Evolutionary conservation across 2,329 filamentous ascomycete species (phyloP).

Genomic region (Colletotrichum horii): DNA sequence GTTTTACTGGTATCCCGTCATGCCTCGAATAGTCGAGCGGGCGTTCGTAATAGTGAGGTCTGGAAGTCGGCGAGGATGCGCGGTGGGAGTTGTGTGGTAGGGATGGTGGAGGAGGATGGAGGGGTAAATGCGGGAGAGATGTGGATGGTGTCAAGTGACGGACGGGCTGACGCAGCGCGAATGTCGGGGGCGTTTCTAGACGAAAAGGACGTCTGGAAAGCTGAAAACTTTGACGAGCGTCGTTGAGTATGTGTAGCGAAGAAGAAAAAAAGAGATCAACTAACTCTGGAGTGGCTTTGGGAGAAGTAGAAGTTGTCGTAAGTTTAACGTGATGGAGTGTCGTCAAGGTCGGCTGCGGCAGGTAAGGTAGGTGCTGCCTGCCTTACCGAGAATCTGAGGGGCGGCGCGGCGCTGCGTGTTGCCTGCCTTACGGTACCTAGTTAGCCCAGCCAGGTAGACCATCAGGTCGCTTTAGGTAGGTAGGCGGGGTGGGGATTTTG

Average conservation of each 20-base stretch:
- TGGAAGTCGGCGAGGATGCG: background rate
- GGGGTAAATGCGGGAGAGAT: slow-evolving; percentile 20
- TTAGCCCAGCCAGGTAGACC: background rate
- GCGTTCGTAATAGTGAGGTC: background rate
- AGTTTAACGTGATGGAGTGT: background rate
- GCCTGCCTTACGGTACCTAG: background rate
- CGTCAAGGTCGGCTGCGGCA: too few relatives aligned
- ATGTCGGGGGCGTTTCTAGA: background rate
- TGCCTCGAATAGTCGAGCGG: slow-evolving; percentile 32
- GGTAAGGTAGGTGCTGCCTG: background rate
- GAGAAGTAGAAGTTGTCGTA: background rate
- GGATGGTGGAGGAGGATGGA: slow-evolving; percentile 15
- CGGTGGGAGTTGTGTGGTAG: background rate
- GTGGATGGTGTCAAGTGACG: slow-evolving; percentile 7
- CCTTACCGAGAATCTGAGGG: background rate
- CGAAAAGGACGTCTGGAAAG: background rate
- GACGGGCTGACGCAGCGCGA: slow-evolving; percentile 4
- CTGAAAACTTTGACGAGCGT: background rate
- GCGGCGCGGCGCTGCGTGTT: background rate
- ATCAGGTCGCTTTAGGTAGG: background rate
- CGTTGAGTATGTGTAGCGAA: background rate
- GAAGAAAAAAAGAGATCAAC: background rate
- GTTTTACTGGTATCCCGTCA: slow-evolving; percentile 39
- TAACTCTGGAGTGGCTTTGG: slow-evolving; percentile 7
- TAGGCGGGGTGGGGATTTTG: slow-evolving; percentile 11